A percentile compares a stretch with the other conserved stretches of the same genome.
These are phyloP conservation scores for Pseudogymnoascus sp. DNA, from an alignment of 2,329 filamentous ascomycete species.

Conservation along the genomic window DNA sequence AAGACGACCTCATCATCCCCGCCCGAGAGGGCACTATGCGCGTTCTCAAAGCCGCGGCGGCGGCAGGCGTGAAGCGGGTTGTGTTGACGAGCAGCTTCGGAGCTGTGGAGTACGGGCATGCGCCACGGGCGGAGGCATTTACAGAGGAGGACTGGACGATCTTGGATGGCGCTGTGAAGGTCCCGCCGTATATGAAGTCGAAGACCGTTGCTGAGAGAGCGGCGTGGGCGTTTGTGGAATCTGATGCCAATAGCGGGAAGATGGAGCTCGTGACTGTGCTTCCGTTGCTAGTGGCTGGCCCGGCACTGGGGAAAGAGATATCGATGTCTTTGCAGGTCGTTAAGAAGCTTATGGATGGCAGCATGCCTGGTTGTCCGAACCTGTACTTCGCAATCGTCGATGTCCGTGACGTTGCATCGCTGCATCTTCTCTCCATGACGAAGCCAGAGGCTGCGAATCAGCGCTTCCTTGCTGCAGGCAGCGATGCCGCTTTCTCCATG, in stretches of 20 bases:
- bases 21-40: slow-evolving; percentile 29
- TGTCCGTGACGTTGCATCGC: slow-evolving; percentile 28
- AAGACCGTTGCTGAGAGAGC: slow-evolving; percentile 30
- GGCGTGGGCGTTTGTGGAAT: slow-evolving; percentile 30
- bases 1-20: slow-evolving; percentile 29
- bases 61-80: slow-evolving; percentile 22
- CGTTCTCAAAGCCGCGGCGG: slow-evolving; percentile 25
- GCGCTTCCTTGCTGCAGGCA: slow-evolving; percentile 20
- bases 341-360: slow-evolving; percentile 26
- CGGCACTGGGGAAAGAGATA: slow-evolving; percentile 24
- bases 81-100: slow-evolving; percentile 19
- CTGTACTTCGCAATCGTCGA: slow-evolving; percentile 26
- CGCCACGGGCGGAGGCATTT: slow-evolving; percentile 18
- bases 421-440: slow-evolving; percentile 28
- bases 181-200: slow-evolving; percentile 26
- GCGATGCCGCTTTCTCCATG: slow-evolving; percentile 15
- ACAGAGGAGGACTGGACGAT: slow-evolving; percentile 30
- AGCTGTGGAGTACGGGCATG: slow-evolving; percentile 23
- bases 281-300: slow-evolving; percentile 27
- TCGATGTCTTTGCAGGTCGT: slow-evolving; percentile 23
- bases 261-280: slow-evolving; percentile 28
- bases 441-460: slow-evolving; percentile 21
- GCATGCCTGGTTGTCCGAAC: slow-evolving; percentile 24
- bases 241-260: slow-evolving; percentile 19
- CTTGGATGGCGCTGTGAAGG: slow-evolving; percentile 16